Percentiles rank a stretch among this genome's conserved stretches.
phyloP scores from a whole-genome alignment of 1,284 basidiomycete genomes.

The Exsudoporus floridanus region DNA sequence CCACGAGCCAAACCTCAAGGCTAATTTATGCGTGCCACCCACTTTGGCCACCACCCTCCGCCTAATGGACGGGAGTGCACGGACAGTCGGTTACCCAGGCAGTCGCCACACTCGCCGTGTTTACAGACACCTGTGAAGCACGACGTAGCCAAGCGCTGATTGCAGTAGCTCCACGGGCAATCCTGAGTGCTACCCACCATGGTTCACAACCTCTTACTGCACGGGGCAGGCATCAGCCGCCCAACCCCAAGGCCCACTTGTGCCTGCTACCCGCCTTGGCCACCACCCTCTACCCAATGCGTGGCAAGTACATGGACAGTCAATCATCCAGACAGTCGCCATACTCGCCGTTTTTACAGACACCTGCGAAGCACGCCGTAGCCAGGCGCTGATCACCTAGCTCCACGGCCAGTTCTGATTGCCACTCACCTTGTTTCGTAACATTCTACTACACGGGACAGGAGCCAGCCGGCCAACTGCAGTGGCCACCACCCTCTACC shows the following conservation, averaged over 20 bases:
- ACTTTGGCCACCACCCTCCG: too few species aligned
- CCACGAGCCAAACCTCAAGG: neutral
- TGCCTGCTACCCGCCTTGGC: conserved; percentile 2
- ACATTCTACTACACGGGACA: neutral
- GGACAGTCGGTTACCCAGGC: too few species aligned
- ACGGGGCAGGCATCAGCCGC: neutral
- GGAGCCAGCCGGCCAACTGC: neutral
- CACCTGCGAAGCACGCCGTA: too few species aligned
- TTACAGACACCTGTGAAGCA: neutral
- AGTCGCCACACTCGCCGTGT: too few species aligned
- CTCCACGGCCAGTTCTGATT: neutral
- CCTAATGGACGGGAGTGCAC: neutral
- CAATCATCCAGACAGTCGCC: too few species aligned
- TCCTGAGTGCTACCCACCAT: neutral
- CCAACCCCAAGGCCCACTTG: neutral
- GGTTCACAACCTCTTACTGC: neutral
- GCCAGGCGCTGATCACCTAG: neutral
- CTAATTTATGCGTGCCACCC: neutral
- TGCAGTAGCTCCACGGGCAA: neutral
- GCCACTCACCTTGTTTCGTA: neutral
- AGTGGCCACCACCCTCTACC: neutral
- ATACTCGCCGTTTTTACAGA: neutral
- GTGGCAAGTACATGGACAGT: neutral
- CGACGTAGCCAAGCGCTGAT: neutral
- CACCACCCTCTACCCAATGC: neutral